Base-by-base conservation (phyloP, 768 basidiomycete genomes). In the Strobilomyces confusus region DNA sequence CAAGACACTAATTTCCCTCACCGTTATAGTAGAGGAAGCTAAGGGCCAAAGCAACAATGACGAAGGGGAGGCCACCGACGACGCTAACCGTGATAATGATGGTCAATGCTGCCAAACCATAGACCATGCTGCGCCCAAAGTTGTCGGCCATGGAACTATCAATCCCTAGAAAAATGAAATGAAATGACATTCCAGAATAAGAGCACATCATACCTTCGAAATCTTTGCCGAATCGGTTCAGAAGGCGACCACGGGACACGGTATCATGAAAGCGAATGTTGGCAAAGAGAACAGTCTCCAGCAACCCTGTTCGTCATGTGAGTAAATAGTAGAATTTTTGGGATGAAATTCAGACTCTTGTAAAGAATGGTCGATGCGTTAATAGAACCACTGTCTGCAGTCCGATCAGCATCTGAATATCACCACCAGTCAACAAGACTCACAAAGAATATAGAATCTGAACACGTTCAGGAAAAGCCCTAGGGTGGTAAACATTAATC, bases 251-350 rank as follows among this genome's bases (percentile, higher is more conserved):
- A 34, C 91, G 82, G 47, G 87, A 90, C 2, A 91, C 81, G 0
- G 93, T 97, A 63, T 97, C 94, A 60, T 95, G 94, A 77, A 97
- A 95, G 38, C 93, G 82, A 52, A 95, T 85, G 43, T 91, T 82
- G 9, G 93, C 90, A 62, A 94, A 94, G 1, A 97, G 73, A 3
- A 95, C 85, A 1, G 84, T 69, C 63, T 95, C 87, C 25, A 95
- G 72, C 36, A 95, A 76, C 33, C 75, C 81, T 60, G 23, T 43
- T 12, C 25, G 36, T 33, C 15, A 5, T 4, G 17, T 68, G 36
- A 72, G 63, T 45, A 51, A 41, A 23, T n/a, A 25, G 15, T 22
- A n/a, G 19, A 25, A 51, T 37, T 2, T 2, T 6, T 7, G 19
- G 9, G 13, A 25, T 6, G 20, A 48, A 22, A n/a, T 52, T 30